A percentile compares a stretch with the other conserved stretches of the same genome.
Conservation (phyloP, 441 rosid species). For the Brassica balearica region DNA sequence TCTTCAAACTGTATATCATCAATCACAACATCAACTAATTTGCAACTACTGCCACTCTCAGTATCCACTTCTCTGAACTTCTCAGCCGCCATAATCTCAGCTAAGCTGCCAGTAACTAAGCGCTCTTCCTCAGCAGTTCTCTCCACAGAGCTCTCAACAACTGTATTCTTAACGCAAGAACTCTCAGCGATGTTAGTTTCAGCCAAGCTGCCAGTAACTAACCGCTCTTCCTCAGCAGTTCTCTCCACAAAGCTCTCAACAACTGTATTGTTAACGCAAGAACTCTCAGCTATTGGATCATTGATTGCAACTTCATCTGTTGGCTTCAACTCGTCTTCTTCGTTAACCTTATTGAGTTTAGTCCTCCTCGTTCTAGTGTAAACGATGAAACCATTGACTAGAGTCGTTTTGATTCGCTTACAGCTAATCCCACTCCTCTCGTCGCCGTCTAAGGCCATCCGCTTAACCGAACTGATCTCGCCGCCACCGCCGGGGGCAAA, state of each 20-base stretch:
- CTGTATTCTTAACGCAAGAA: slow-evolving; percentile 16
- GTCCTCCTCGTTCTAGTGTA: slow-evolving; percentile 66
- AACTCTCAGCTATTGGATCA: slow-evolving; percentile 12
- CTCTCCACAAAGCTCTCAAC: neutral
- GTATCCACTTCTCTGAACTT: slow-evolving; percentile 9
- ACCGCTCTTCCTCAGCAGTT: slow-evolving; percentile 11
- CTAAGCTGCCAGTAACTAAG: slow-evolving; percentile 28
- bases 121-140: slow-evolving; percentile 22
- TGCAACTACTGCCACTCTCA: slow-evolving; percentile 31
- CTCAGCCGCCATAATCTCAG: slow-evolving; percentile 29
- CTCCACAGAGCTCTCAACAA: slow-evolving; percentile 1
- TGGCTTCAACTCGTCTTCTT: slow-evolving; percentile 19
- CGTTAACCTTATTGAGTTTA: slow-evolving; percentile 34
- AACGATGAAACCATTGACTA: slow-evolving; percentile 74
- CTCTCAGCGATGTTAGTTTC: slow-evolving; percentile 17
- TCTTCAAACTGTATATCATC: slow-evolving; percentile 43
- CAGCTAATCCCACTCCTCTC: slow-evolving; percentile 46
- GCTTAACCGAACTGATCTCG: slow-evolving; percentile 40
- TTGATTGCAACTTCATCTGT: too few relatives aligned
- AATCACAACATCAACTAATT: slow-evolving; percentile 44
- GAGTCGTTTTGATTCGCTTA: slow-evolving; percentile 60
- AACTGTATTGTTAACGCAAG: slow-evolving; percentile 14
- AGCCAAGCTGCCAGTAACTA: slow-evolving; percentile 28
- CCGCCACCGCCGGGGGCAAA: slow-evolving; percentile 45
- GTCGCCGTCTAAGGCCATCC: slow-evolving; percentile 36